These are phyloP conservation scores for Stephanodiscus minutulus DNA, from an alignment of 108 stramenopile genomes.

Conservation along the genomic window DNA sequence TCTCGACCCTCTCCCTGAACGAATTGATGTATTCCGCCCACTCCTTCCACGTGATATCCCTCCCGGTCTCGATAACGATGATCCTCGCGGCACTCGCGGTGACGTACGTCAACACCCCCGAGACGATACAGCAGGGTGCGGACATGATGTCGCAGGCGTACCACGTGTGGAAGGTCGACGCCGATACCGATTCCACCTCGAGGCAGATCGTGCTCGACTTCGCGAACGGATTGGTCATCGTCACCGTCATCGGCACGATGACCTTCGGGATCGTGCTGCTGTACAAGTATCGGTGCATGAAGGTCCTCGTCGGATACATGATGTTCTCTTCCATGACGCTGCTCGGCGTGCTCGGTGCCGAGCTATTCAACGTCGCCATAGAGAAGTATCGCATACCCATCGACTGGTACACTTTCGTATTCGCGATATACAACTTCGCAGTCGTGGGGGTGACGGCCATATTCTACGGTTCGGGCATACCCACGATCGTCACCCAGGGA, in stretches of 20 bases:
- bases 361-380: conserved; percentile 70
- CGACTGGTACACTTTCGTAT: conserved; percentile 83
- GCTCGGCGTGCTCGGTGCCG: conserved; percentile 83
- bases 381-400: conserved; percentile 86
- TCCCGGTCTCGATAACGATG: conserved; percentile 80
- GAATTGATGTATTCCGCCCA: conserved; percentile 75
- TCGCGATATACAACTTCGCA: conserved; percentile 90
- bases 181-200: conserved; percentile 55
- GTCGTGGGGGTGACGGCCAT: conserved; percentile 91
- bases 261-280: conserved; percentile 93
- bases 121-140: conserved; percentile 61
- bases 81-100: conserved; percentile 80
- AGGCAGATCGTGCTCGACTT: conserved; percentile 72
- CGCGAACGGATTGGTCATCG: conserved; percentile 93
- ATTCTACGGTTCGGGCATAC: conserved; percentile 91
- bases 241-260: conserved; percentile 80
- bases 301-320: conserved; percentile 72
- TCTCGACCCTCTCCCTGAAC: conserved; percentile 45
- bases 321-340: conserved; percentile 83
- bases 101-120: conserved; percentile 71
- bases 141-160: conserved; percentile 69
- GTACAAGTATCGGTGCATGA: conserved; percentile 91
- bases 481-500: conserved; percentile 82
- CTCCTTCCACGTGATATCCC: conserved; percentile 67
- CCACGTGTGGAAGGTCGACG: conserved; percentile 62